These are phyloP conservation scores for Boletus reticulatus DNA, from an alignment of 768 basidiomycete genomes.

Conservation along the genomic window DNA sequence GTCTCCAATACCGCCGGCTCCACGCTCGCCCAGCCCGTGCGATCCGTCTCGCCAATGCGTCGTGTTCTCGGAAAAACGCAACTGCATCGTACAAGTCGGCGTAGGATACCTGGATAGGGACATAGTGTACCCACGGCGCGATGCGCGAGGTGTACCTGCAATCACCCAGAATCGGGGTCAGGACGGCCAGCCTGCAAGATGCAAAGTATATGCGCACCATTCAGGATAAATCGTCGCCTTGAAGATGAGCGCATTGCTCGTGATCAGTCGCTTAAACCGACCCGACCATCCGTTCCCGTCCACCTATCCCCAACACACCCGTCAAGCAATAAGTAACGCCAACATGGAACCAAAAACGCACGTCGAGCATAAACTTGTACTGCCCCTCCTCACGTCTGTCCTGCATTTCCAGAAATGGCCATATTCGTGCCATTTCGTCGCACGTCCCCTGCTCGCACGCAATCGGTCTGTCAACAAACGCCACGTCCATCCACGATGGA, in stretches of 20 bases:
- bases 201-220: constrained; percentile 41
- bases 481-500: constrained; percentile 59
- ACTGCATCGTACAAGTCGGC: constrained; percentile 69
- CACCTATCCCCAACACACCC: constrained; percentile 32
- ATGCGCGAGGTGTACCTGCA: constrained; percentile 55
- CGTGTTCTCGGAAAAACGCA: constrained; percentile 71
- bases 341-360: constrained; percentile 24
- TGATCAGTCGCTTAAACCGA: constrained; percentile 63
- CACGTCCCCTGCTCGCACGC: constrained; percentile 43
- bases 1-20: constrained; percentile 57
- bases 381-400: constrained; percentile 45
- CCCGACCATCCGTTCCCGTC: constrained; percentile 70
- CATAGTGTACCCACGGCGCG: constrained; percentile 72
- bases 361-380: constrained; percentile 62
- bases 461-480: constrained; percentile 46
- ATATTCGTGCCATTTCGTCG: constrained; percentile 41
- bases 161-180: neutral
- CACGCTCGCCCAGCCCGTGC: constrained; percentile 55
- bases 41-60: constrained; percentile 55
- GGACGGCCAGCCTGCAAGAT: no score
- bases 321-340: neutral
- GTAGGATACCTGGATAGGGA: constrained; percentile 64
- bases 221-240: constrained; percentile 74
- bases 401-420: constrained; percentile 49
- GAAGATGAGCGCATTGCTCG: constrained; percentile 61